Evolutionary conservation across 2,329 filamentous ascomycete genomes (phyloP).

Genomic region (Fonsecaea monophora): DNA sequence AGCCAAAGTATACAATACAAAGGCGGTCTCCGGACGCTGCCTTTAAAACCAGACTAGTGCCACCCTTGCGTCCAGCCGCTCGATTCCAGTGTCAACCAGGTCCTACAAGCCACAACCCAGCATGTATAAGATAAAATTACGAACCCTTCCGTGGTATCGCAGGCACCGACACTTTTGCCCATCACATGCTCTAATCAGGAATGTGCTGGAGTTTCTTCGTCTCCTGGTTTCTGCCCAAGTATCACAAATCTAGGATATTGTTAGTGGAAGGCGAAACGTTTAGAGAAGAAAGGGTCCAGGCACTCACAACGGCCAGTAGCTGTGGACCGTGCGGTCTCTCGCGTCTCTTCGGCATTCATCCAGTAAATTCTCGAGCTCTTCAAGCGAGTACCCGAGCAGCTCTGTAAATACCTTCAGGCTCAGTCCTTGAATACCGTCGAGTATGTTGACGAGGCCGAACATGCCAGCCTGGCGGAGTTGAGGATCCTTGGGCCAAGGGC

Average conservation of each 20-base stretch:
- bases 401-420: slow-evolving; percentile 38
- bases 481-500: slow-evolving; percentile 44
- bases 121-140: not conserved
- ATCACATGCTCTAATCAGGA: not conserved
- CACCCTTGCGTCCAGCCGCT: not conserved
- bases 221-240: slow-evolving; percentile 6
- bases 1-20: not conserved
- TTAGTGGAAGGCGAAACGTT: not conserved
- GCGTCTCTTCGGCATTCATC: slow-evolving; percentile 32
- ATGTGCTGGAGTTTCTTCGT: not conserved
- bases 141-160: not conserved
- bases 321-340: slow-evolving; percentile 22
- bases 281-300: not conserved
- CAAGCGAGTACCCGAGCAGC: slow-evolving; percentile 41
- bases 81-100: not conserved
- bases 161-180: not conserved
- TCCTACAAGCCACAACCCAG: not conserved
- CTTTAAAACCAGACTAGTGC: not conserved
- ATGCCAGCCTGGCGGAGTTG: slow-evolving; percentile 40
- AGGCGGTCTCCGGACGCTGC: not conserved
- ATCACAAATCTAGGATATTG: slow-evolving; percentile 11
- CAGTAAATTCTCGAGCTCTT: slow-evolving; percentile 40
- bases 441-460: slow-evolving; percentile 25
- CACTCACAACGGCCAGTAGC: slow-evolving; percentile 28
- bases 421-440: slow-evolving; percentile 32